Conservation (phyloP, 108 stramenopile genomes). For the Thalassiosira profunda region DNA sequence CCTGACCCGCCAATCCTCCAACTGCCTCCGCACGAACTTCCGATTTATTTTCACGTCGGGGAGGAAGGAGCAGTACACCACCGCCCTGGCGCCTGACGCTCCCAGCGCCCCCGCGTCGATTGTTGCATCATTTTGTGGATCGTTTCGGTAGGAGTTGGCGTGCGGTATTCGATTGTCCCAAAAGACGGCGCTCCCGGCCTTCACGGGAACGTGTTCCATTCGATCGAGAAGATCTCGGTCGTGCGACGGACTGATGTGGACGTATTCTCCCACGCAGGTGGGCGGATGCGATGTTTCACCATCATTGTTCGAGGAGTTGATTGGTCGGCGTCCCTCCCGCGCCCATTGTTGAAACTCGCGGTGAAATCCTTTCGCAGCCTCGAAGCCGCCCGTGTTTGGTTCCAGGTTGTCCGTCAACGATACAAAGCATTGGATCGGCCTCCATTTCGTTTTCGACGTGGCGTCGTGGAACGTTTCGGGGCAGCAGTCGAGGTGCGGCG, state of each 20-base stretch:
- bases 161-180: slow-evolving; percentile 96
- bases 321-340: slow-evolving; percentile 22
- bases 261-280: slow-evolving; percentile 93
- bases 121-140: slow-evolving; percentile 6
- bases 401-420: slow-evolving; percentile 80
- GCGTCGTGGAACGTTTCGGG: slow-evolving; percentile 69
- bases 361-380: slow-evolving; percentile 93
- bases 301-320: slow-evolving; percentile 5
- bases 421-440: slow-evolving; percentile 95
- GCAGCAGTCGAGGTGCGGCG: slow-evolving; percentile 96
- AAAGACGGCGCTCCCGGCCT: slow-evolving; percentile 85
- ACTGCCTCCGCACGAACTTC: slow-evolving; percentile 71
- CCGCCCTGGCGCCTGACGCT: slow-evolving; percentile 58
- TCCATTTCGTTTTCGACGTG: slow-evolving; percentile 72
- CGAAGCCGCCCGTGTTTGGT: slow-evolving; percentile 92
- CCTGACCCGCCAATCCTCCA: slow-evolving; percentile 50
- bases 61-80: slow-evolving; percentile 90
- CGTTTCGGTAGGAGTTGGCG: slow-evolving; percentile 85
- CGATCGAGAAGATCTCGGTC: slow-evolving; percentile 74
- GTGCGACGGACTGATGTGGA: slow-evolving; percentile 88
- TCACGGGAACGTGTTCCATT: slow-evolving; percentile 80
- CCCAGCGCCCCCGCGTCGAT: neutral
- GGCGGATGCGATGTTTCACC: slow-evolving; percentile 4
- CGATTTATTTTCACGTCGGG: slow-evolving; percentile 86
- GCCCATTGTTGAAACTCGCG: slow-evolving; percentile 84